Conservation (phyloP, 1,139 yeast species). For the Geotrichum candidum region DNA sequence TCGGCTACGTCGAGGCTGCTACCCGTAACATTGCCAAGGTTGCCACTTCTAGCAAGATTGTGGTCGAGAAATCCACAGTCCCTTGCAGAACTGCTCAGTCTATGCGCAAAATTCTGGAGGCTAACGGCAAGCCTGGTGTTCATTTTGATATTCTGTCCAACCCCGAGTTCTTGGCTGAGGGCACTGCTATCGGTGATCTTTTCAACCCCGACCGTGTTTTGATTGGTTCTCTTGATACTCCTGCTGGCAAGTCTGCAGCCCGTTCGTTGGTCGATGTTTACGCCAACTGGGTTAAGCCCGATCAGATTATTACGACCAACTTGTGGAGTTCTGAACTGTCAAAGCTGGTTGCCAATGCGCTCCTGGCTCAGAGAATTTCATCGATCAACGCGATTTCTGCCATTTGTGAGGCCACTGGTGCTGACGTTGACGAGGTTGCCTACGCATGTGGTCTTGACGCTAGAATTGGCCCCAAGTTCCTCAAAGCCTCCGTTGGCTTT, state of each 20-base stretch:
- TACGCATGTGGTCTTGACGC: slow-evolving; percentile 31
- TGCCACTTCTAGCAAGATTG: slow-evolving; percentile 28
- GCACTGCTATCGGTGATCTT: slow-evolving; percentile 29
- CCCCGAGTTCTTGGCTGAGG: slow-evolving; percentile 29
- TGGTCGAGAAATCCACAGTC: slow-evolving; percentile 31
- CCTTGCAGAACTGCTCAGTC: slow-evolving; percentile 30
- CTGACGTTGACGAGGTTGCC: slow-evolving; percentile 30
- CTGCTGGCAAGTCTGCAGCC: slow-evolving; percentile 26
- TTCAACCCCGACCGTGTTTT: slow-evolving; percentile 29
- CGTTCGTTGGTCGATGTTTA: slow-evolving; percentile 28
- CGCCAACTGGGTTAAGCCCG: slow-evolving; percentile 29
- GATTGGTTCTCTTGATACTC: slow-evolving; percentile 28
- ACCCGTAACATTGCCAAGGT: slow-evolving; percentile 30
- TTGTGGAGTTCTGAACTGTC: slow-evolving; percentile 31
- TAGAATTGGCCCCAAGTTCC: slow-evolving; percentile 29
- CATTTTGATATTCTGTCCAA: slow-evolving; percentile 28
- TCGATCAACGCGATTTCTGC: slow-evolving; percentile 30
- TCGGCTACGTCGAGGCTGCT: slow-evolving; percentile 28
- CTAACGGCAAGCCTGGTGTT: slow-evolving; percentile 29
- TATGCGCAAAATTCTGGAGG: slow-evolving; percentile 28
- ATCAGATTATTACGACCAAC: slow-evolving; percentile 28
- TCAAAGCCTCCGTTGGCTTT: slow-evolving; percentile 29
- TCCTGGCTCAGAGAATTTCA: slow-evolving; percentile 31
- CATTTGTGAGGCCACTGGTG: slow-evolving; percentile 31
- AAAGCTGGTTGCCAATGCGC: slow-evolving; percentile 31